Evolutionary conservation across 495 filamentous ascomycete genomes (phyloP), one percentile per base, ranked within the genome.

Genomic region (Rhizodiscina lignyota): DNA sequence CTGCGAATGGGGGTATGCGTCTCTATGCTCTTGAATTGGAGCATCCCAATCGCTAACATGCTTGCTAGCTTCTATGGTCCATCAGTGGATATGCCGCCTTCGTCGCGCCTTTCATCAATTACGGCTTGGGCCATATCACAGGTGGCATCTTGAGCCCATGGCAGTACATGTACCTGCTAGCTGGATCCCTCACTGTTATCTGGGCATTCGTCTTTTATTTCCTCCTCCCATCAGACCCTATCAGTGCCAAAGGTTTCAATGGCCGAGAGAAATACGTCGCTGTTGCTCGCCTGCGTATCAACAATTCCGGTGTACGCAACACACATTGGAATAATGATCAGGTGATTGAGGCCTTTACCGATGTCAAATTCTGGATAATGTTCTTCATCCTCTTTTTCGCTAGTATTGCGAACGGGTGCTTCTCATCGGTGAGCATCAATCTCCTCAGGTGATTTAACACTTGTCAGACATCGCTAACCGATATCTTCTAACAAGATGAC

Each of bases 1-100:
- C 54, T 78, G 17, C 60, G 76, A 12, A 75, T 79, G 43, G 65
- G 63, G 23, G 75, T 69, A 68, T 83, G 75, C 75, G 79, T 77
- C 45, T 74, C 68, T 27, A 27, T 6, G 24, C 24, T 27, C 24
- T 20, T 61, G 61, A 1, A 78, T 70, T 0, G 75, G 72, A 4
- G 60, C 68, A 42, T 80, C 24, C 24, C 24, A 27, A 27, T 6
- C 13, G 6, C 24, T 6, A 13, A 27, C 8, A 27, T 6, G 6
- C 13, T 13, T 13, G 13, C 24, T 27, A 27, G 13, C 24, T n/a
- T n/a, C n/a, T n/a, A n/a, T 8, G 24, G 6, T 27, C 13, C 24
- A 8, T 13, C 6, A 13, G 24, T 27, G 24, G 8, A 8, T 27
- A 8, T 27, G 13, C 74, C 55, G 79, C 71, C n/a, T 72, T 81